Conservation (phyloP, 2,329 filamentous ascomycete genomes). For the Orbilia blumenaviensis region DNA sequence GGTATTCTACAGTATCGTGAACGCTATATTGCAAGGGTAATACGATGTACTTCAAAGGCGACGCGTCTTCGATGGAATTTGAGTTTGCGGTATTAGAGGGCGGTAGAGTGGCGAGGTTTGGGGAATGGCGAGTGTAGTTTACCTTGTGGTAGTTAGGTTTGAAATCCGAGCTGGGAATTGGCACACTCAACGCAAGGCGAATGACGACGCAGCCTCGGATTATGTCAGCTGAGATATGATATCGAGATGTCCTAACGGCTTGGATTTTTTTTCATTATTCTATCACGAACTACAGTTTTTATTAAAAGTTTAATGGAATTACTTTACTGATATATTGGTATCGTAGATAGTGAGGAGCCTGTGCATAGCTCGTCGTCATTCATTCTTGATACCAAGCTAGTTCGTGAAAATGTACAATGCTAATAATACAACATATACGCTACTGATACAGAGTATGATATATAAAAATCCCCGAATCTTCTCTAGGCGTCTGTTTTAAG, state of each 20-base stretch:
- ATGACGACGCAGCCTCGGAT: slow-evolving; percentile 45
- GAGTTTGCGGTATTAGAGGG: slow-evolving; percentile 10
- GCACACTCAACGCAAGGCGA: slow-evolving; percentile 45
- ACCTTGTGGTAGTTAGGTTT: slow-evolving; percentile 33
- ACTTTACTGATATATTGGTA: no score
- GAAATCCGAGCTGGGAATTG: slow-evolving; percentile 48
- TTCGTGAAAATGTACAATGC: background rate
- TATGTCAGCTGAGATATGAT: slow-evolving; percentile 40
- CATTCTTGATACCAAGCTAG: background rate
- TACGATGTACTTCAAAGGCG: slow-evolving; percentile 22
- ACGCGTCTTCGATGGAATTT: slow-evolving; percentile 51
- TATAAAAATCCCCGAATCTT: background rate
- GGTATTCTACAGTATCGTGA: slow-evolving; percentile 42
- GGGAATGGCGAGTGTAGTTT: slow-evolving; percentile 18
- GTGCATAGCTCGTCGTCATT: no score
- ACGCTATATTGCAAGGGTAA: slow-evolving; percentile 39
- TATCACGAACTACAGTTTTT: no score
- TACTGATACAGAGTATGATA: background rate
- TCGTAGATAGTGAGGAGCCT: no score
- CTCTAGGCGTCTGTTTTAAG: background rate
- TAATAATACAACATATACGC: background rate
- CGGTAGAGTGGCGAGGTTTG: slow-evolving; percentile 35
- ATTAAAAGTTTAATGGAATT: no score
- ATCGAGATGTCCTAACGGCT: background rate
- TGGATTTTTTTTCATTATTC: no score